Percentiles rank a stretch among this genome's conserved stretches.
These are phyloP conservation scores for Tillandsia leiboldiana DNA, from an alignment of 176 grass and related monocot species.

Conservation along the genomic window DNA sequence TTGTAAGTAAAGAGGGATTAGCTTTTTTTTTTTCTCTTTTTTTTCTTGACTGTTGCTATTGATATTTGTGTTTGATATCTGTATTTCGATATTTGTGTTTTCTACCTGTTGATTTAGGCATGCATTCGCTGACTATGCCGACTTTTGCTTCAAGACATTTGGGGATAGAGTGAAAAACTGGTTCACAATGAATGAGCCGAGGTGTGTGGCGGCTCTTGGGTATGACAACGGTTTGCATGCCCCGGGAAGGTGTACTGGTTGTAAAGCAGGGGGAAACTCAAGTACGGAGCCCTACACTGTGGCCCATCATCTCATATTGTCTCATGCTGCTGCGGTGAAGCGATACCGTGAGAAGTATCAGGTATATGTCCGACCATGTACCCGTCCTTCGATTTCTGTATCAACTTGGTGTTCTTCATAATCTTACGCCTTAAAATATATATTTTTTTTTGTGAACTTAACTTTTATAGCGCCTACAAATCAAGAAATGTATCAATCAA, in stretches of 20 bases:
- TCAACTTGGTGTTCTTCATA: background rate
- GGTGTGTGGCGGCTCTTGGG: constrained; percentile 39
- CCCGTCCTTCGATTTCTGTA: background rate
- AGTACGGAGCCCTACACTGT: constrained; percentile 48
- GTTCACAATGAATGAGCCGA: constrained; percentile 49
- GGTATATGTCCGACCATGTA: constrained; percentile 2
- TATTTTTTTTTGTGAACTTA: too few relatives aligned
- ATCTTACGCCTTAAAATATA: too few relatives aligned
- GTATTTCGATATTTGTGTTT: too few relatives aligned
- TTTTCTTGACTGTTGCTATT: too few relatives aligned
- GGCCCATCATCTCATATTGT: constrained; percentile 44
- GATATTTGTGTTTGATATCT: too few relatives aligned
- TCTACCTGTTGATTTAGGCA: constrained; percentile 11
- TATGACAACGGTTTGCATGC: constrained; percentile 44
- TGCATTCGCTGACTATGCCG: constrained; percentile 29
- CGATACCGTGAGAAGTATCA: constrained; percentile 50
- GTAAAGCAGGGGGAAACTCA: constrained; percentile 36
- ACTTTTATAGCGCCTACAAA: too few relatives aligned
- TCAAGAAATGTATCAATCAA: too few relatives aligned
- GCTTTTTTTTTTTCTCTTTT: too few relatives aligned
- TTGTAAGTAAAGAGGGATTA: too few relatives aligned
- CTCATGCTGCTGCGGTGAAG: constrained; percentile 43
- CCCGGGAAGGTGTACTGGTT: constrained; percentile 35
- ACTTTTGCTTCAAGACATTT: constrained; percentile 40
- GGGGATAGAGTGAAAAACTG: constrained; percentile 51